These are phyloP conservation scores for Paramecium biaurelia DNA, from an alignment of 73 alveolate genomes.

Conservation along the genomic window DNA sequence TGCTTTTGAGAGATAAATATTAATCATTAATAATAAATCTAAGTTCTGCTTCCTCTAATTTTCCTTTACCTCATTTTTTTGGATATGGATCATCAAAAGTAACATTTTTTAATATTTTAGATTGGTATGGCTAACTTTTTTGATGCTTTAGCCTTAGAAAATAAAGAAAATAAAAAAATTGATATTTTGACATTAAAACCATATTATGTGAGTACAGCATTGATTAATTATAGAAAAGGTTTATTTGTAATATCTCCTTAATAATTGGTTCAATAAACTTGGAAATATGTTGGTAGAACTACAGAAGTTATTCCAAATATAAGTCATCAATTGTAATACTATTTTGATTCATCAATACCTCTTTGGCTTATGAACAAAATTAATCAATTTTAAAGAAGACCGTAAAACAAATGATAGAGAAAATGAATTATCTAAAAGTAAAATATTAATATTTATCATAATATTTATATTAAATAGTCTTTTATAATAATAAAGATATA, in stretches of 20 bases:
- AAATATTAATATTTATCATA: not conserved
- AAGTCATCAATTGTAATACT: not conserved
- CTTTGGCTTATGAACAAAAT: not conserved
- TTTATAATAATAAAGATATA: no score
- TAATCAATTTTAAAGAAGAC: not conserved
- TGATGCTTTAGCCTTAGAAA: conserved; percentile 14
- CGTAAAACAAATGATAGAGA: not conserved
- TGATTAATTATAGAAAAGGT: not conserved
- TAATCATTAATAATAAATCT: not conserved
- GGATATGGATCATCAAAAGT: conserved; percentile 1
- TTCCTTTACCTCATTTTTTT: not conserved
- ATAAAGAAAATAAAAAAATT: not conserved
- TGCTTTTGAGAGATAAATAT: not conserved
- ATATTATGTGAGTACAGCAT: not conserved
- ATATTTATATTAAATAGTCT: not conserved
- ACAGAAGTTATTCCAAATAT: not conserved
- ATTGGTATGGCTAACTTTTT: not conserved
- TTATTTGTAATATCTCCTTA: not conserved
- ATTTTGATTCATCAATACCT: not conserved
- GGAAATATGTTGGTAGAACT: not conserved
- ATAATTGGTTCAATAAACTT: not conserved
- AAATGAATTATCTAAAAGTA: not conserved
- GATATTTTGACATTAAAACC: conserved; percentile 20
- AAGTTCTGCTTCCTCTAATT: not conserved
- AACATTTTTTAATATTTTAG: not conserved